Evolutionary conservation across 768 basidiomycete genomes (phyloP), one percentile per base, ranked within the genome.

Genomic region (Auriscalpium vulgare): DNA sequence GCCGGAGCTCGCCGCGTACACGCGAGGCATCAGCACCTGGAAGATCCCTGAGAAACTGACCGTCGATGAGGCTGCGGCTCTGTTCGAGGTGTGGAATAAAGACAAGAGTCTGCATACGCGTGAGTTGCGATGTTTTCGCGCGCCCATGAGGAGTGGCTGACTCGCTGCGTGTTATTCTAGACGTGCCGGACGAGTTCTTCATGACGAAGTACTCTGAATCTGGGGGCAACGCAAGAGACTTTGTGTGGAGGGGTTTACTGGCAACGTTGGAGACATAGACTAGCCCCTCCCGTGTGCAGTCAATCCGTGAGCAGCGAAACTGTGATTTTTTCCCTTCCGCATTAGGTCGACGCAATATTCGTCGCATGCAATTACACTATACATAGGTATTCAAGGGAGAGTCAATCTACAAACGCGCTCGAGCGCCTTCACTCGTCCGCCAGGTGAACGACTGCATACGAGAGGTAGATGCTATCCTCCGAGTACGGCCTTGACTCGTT

Each of bases 41-140:
- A 63, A 67, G 8, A 76, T 83, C 2, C 87, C 88, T 0, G 81
- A 78, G 21, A 70, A 77, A 59, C 68, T 95, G 62, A 79, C 72
- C 2, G 63, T 85, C 6, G 65, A 73, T 16, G 94, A 95, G 68
- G 91, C 91, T 0, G 78, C 78, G 21, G 80, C 82, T 8, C 63
- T 94, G 56, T 91, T 88, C 62, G 84, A 92, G 58, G 59, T 91
- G 14, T 93, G 88, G 87, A 81, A 78, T 63, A 79, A 81, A 49
- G 80, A 84, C 58, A 71, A 74, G 56, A 79, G 81, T 0, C 59
- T 88, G 50, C 74, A 78, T 54, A 70, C 78, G 19, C 66, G 83
- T 82, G 66, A 51, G 78, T 72, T 35, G 57, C 60, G 4, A 29
- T 29, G 29, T 7, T 29, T 29, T 29, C 29, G 5, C 4, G 29